Percentiles rank a stretch among this genome's conserved stretches.
phyloP scores from a whole-genome alignment of 2,329 filamentous ascomycete genomes.

The Domatiomyces globalis region DNA sequence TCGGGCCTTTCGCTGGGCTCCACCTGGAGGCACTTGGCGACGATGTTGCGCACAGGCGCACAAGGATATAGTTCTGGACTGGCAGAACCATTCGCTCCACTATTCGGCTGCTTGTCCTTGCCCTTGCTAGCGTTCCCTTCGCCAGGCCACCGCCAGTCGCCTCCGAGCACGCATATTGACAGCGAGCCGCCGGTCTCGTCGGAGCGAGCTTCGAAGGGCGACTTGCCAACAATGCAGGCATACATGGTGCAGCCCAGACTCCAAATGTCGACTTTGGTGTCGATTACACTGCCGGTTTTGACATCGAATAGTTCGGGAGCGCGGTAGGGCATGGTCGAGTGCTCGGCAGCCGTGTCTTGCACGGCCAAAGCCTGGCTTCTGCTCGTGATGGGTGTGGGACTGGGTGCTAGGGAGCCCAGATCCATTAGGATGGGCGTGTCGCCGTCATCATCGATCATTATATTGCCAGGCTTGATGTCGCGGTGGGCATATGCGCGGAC shows the following conservation, averaged over 20 bases:
- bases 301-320: conserved; percentile 97
- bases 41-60: conserved; percentile 71
- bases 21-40: conserved; percentile 70
- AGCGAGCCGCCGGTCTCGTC: conserved; percentile 92
- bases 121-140: conserved; percentile 53
- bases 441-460: conserved; percentile 94
- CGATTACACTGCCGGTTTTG: conserved; percentile 78
- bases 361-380: conserved; percentile 80
- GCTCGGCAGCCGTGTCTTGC: conserved; percentile 88
- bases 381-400: conserved; percentile 77
- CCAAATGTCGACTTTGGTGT: conserved; percentile 98
- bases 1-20: conserved; percentile 81
- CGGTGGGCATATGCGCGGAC: conserved; percentile 77
- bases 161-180: conserved; percentile 80
- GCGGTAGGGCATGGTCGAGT: conserved; percentile 96
- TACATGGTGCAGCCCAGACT: conserved; percentile 94
- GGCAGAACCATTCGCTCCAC: conserved; percentile 17
- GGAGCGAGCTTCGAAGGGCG: conserved; percentile 85
- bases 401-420: conserved; percentile 76
- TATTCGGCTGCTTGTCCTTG: conserved; percentile 35
- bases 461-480: conserved; percentile 97
- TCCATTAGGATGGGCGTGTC: conserved; percentile 91
- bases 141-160: conserved; percentile 93
- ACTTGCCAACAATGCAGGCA: conserved; percentile 90
- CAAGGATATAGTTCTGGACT: conserved; percentile 42